Evolutionary conservation across 331 rosid genomes (phyloP).

Genomic region (Stylosanthes scabra): DNA sequence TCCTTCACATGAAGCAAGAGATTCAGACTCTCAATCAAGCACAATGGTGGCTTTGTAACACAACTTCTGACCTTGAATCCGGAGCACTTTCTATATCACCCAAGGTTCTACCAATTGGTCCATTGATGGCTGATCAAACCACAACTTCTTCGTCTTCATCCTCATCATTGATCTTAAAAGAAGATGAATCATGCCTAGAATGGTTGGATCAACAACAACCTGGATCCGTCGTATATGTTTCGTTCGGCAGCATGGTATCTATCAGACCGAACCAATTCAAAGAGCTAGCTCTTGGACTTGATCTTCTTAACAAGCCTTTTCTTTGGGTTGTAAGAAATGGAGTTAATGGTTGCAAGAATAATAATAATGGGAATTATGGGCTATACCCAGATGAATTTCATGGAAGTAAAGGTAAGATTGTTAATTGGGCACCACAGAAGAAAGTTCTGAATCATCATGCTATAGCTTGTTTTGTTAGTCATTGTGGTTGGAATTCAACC

Average conservation of each 20-base stretch:
- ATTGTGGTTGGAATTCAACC: constrained; percentile 86
- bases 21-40: constrained; percentile 29
- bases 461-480: constrained; percentile 70
- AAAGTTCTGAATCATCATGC: constrained; percentile 61
- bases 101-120: constrained; percentile 48
- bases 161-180: constrained; percentile 33
- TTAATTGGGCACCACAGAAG: constrained; percentile 73
- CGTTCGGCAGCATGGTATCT: constrained; percentile 48
- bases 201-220: constrained; percentile 50
- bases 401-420: constrained; percentile 49
- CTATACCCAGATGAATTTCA: constrained; percentile 46
- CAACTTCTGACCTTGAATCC: constrained; percentile 45
- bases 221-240: constrained; percentile 46
- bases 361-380: not conserved
- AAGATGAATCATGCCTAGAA: constrained; percentile 43
- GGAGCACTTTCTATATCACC: constrained; percentile 43
- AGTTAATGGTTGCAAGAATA: not conserved
- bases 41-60: constrained; percentile 56
- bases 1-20: constrained; percentile 35
- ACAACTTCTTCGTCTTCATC: not conserved
- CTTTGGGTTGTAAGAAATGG: constrained; percentile 48
- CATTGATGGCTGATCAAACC: constrained; percentile 36
- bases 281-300: constrained; percentile 47
- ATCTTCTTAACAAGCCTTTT: constrained; percentile 45
- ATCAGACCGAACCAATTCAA: constrained; percentile 39